Evolutionary conservation across 2,329 filamentous ascomycete genomes (phyloP).

Genomic region (Chrysoporthe austroafricana): DNA sequence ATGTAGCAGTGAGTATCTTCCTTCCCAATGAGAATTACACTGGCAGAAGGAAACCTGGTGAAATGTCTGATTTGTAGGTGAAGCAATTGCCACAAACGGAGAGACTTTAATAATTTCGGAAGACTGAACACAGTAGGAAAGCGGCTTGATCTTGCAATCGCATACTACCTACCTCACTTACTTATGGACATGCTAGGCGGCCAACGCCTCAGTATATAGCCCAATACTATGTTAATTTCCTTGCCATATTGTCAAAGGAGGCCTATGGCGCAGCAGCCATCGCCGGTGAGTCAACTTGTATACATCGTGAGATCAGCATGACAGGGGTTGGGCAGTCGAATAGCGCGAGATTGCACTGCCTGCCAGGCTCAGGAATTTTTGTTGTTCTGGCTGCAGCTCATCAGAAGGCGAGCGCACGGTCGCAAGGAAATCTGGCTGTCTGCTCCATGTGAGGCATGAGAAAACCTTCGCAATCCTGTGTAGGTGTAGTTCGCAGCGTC

Average conservation of each 20-base stretch:
- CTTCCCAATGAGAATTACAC: not conserved
- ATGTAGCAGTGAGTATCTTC: not conserved
- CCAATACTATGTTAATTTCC: not conserved
- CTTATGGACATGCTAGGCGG: not conserved
- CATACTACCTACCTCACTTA: not conserved
- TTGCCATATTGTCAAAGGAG: not conserved
- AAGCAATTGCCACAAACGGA: not conserved
- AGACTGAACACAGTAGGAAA: not conserved
- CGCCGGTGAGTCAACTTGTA: slow-evolving; percentile 10
- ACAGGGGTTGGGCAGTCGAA: not conserved
- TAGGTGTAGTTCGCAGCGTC: not conserved
- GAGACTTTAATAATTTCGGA: not conserved
- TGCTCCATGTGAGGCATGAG: not conserved
- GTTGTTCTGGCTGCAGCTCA: not conserved
- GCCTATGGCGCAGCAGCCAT: not conserved
- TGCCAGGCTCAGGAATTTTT: not conserved
- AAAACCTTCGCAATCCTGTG: not conserved
- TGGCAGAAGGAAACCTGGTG: not conserved
- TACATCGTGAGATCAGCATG: slow-evolving; percentile 4
- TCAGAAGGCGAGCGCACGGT: not conserved
- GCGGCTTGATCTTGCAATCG: not conserved
- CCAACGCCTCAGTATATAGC: not conserved
- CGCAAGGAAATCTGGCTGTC: not conserved
- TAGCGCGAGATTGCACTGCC: not conserved
- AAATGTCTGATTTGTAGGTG: not conserved